These are phyloP conservation scores for Harringtonia aguacate DNA, from an alignment of 2,329 filamentous ascomycete species.

Conservation along the genomic window DNA sequence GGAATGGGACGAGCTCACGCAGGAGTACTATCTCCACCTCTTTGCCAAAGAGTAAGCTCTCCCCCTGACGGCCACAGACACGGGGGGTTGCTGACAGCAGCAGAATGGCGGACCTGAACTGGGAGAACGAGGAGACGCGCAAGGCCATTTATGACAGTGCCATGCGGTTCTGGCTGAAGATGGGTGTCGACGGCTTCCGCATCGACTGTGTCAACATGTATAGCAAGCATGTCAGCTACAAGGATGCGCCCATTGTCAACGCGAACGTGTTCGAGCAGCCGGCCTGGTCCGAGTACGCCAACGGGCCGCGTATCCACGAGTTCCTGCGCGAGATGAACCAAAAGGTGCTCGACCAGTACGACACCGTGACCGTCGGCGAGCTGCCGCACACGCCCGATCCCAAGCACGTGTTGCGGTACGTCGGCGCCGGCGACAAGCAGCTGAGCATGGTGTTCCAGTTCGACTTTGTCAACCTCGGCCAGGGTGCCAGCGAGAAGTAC, in stretches of 20 bases:
- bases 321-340: conserved; percentile 56
- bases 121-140: conserved; percentile 60
- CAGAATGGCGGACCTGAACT: conserved; percentile 78
- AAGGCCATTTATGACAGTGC: conserved; percentile 59
- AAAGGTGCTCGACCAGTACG: conserved; percentile 45
- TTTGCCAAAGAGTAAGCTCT: conserved; percentile 39
- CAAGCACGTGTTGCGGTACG: conserved; percentile 45
- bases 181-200: conserved; percentile 64
- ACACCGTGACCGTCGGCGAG: conserved; percentile 62
- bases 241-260: conserved; percentile 37
- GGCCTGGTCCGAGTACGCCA: conserved; percentile 47
- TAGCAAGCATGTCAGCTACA: conserved; percentile 46
- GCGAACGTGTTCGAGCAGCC: conserved; percentile 39
- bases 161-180: conserved; percentile 70
- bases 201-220: conserved; percentile 67
- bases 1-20: conserved; percentile 61
- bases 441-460: conserved; percentile 63
- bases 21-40: conserved; percentile 67
- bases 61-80: too few species aligned
- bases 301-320: conserved; percentile 59
- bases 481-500: conserved; percentile 35
- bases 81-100: too few species aligned
- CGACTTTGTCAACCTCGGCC: conserved; percentile 51
- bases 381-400: conserved; percentile 52
- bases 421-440: conserved; percentile 45